Evolutionary conservation across 345 rosid species (phyloP), one percentile per base, ranked within the genome.

Genomic region (Lumnitzera littorea): DNA sequence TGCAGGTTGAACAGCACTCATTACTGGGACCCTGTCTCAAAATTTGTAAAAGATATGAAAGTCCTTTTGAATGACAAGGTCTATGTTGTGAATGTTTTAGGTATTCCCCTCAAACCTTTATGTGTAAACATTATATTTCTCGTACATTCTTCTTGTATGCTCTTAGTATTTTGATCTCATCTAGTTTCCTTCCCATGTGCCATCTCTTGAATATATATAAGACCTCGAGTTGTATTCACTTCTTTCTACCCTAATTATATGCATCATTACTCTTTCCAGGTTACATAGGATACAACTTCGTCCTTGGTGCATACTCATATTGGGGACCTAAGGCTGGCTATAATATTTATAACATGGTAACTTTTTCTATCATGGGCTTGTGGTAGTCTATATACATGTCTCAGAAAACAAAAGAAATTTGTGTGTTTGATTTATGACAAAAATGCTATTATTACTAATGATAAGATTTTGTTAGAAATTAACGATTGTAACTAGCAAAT

Each of bases 311-410:
- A 56, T 92, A 92, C 76, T 89, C 97, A 12, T 92, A 89, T 63
- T 92, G 97, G 97, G 96, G 97, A 5, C 98, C 98, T 50, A 92
- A 92, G 76, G 98, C 97, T 70, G 98, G 96, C 56, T 65, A 85
- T 46, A 80, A 74, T 67, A 89, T 92, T 48, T 92, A 87, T 75
- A 80, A 92, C 49, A 88, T 90, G 97, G 97, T 90, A 81, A 62
- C 65, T 53, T 51, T 15, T 49, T 50, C 50, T 43, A 29, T 29
- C 20, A 16, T 53, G 56, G 15, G 50, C 53, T 52, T 20, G 43
- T 36, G 43, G 43, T 36, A 36, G 43, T 36, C 43, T 9, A 1
- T 36, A 7, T 36, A 36, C 43, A 36, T 36, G 43, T 9, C 43
- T 36, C 43, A 36, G 10, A 36, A 36, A 36, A 4, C 7, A 7